Conservation (phyloP, 2,329 filamentous ascomycete species). For the Trichoderma simmonsii region DNA sequence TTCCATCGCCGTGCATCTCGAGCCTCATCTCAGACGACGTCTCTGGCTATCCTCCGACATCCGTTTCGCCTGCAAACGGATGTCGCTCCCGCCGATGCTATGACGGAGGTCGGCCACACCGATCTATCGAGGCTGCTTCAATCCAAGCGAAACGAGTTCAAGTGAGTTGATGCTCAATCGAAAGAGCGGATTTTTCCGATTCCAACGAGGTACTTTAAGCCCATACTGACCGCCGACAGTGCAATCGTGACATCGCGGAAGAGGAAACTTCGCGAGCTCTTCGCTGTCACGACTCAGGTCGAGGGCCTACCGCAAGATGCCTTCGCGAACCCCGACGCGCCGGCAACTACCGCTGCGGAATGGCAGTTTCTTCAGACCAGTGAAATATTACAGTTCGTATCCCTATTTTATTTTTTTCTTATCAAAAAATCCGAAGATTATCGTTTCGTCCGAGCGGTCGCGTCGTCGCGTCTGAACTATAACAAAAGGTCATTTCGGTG, state of each 20-base stretch:
- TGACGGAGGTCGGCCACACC: constrained; percentile 67
- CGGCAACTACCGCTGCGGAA: constrained; percentile 50
- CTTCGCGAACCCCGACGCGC: constrained; percentile 56
- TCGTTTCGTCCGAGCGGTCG: neutral
- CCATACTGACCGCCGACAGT: constrained; percentile 49
- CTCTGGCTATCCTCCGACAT: constrained; percentile 37
- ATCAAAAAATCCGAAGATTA: neutral
- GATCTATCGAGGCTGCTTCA: constrained; percentile 65
- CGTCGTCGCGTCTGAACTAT: constrained; percentile 11
- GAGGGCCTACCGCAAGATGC: constrained; percentile 58
- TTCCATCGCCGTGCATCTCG: constrained; percentile 32
- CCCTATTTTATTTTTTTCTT: constrained; percentile 16
- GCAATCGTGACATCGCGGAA: constrained; percentile 80
- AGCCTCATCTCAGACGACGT: constrained; percentile 31
- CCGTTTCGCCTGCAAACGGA: constrained; percentile 65
- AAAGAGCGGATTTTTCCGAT: constrained; percentile 52
- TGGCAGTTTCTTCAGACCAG: constrained; percentile 54
- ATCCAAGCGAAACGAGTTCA: constrained; percentile 61
- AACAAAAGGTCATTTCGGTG: neutral
- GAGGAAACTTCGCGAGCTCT: constrained; percentile 86
- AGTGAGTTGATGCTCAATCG: constrained; percentile 46
- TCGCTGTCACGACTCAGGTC: constrained; percentile 70
- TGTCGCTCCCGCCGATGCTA: constrained; percentile 66
- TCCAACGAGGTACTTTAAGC: constrained; percentile 42
- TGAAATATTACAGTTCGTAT: constrained; percentile 59